phyloP scores from a whole-genome alignment of 495 filamentous ascomycete genomes.

The Penicillium tannophilum region DNA sequence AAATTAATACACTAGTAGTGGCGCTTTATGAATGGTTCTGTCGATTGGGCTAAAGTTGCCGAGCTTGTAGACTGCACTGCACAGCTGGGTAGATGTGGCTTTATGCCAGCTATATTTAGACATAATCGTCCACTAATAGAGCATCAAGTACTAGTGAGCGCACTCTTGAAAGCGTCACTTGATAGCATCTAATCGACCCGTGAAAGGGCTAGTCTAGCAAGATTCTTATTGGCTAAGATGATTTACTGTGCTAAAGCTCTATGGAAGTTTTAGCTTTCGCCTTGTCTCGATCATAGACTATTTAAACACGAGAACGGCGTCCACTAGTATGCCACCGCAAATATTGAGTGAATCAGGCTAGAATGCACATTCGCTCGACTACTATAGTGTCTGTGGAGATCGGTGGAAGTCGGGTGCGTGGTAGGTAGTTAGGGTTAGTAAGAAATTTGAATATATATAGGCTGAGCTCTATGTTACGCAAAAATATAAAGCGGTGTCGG shows the following conservation, averaged over 20 bases:
- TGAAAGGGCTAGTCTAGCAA: not conserved
- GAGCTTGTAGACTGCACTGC: not conserved
- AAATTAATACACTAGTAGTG: not conserved
- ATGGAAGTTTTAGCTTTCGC: not conserved
- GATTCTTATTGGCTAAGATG: not conserved
- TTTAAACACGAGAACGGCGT: not conserved
- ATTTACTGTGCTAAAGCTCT: not conserved
- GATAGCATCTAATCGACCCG: no score
- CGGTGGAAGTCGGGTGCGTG: conserved; percentile 1
- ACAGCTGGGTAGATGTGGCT: not conserved
- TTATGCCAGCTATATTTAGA: conserved; percentile 1
- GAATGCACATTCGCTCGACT: not conserved
- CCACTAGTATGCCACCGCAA: not conserved
- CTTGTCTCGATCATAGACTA: not conserved
- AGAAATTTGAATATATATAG: no score
- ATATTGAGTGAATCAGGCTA: not conserved
- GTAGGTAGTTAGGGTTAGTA: not conserved
- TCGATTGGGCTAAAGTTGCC: not conserved
- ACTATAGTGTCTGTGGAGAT: not conserved
- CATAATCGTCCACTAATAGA: not conserved
- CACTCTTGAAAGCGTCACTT: not conserved
- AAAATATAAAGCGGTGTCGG: not conserved
- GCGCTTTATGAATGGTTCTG: not conserved
- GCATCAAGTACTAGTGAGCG: not conserved
- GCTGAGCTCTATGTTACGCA: not conserved